A percentile compares a stretch with the other conserved stretches of the same genome.
Evolutionary conservation across 2,329 filamentous ascomycete genomes (phyloP).

Genomic region (Penicillium thymicola): DNA sequence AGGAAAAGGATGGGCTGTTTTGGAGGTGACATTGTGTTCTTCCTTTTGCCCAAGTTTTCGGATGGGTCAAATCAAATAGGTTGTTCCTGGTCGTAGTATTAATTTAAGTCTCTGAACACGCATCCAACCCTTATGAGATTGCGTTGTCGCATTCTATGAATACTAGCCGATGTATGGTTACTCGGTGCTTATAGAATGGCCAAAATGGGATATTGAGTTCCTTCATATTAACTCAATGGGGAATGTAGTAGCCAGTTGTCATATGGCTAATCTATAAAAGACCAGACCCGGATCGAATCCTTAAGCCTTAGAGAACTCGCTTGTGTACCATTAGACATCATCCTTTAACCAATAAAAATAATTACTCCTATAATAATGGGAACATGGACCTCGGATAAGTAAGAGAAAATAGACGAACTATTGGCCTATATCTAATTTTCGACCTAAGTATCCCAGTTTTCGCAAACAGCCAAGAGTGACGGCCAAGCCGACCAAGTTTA

Average conservation of each 20-base stretch:
- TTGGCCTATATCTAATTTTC: not conserved
- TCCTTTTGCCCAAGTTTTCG: not conserved
- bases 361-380: not conserved
- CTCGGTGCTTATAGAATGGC: not conserved
- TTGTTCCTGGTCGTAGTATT: not conserved
- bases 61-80: not conserved
- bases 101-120: not conserved
- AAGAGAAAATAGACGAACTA: not conserved
- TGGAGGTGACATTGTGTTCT: slow-evolving; percentile 13
- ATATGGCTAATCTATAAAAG: not conserved
- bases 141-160: not conserved
- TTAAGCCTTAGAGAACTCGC: not conserved
- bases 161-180: slow-evolving; percentile 10
- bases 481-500: not conserved
- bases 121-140: not conserved
- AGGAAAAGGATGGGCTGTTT: slow-evolving; percentile 40
- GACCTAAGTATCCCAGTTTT: slow-evolving; percentile 2
- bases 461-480: not conserved
- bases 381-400: not conserved
- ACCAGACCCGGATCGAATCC: not conserved
- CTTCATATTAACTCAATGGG: not conserved
- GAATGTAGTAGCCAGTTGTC: not conserved
- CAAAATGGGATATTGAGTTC: not conserved
- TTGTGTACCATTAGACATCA: not conserved
- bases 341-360: not conserved